Conservation (phyloP, 2,329 filamentous ascomycete genomes). For the Pseudocercospora eumusae region DNA sequence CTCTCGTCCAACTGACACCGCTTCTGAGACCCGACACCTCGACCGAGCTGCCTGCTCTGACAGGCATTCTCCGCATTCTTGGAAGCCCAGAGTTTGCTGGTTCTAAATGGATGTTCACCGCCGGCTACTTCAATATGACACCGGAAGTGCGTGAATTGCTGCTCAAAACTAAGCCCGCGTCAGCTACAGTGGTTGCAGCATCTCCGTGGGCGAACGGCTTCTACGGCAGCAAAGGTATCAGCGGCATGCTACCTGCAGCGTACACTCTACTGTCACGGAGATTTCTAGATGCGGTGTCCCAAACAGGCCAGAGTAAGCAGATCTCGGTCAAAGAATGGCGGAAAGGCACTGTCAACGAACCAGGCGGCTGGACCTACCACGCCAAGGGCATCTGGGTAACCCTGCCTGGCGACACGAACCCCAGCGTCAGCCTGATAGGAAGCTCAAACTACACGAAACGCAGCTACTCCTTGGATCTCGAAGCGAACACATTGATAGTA, state of each 20-base stretch:
- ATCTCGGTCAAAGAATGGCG: constrained; percentile 87
- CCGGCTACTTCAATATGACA: constrained; percentile 97
- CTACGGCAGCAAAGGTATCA: constrained; percentile 82
- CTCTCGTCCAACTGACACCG: constrained; percentile 84
- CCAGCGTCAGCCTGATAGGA: constrained; percentile 79
- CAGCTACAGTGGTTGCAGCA: constrained; percentile 85
- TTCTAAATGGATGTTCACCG: constrained; percentile 92
- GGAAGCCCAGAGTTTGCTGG: constrained; percentile 63
- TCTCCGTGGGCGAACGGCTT: constrained; percentile 95
- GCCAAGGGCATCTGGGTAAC: constrained; percentile 95
- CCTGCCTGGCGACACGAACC: constrained; percentile 62
- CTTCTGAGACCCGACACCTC: constrained; percentile 77
- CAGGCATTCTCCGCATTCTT: constrained; percentile 69
- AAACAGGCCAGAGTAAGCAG: constrained; percentile 55
- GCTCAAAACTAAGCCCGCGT: constrained; percentile 67
- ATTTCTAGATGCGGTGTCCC: constrained; percentile 68
- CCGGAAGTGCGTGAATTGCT: constrained; percentile 78
- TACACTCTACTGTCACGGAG: constrained; percentile 85
- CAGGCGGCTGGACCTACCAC: constrained; percentile 94
- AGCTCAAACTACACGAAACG: constrained; percentile 95
- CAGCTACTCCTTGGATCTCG: constrained; percentile 88
- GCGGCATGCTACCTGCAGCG: constrained; percentile 84
- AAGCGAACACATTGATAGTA: constrained; percentile 83
- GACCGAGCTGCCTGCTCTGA: constrained; percentile 83
- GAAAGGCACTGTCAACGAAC: constrained; percentile 74